Percentiles rank a stretch among this genome's conserved stretches.
Conservation (phyloP, 2,329 filamentous ascomycete species). For the Sclerotinia nivalis region DNA sequence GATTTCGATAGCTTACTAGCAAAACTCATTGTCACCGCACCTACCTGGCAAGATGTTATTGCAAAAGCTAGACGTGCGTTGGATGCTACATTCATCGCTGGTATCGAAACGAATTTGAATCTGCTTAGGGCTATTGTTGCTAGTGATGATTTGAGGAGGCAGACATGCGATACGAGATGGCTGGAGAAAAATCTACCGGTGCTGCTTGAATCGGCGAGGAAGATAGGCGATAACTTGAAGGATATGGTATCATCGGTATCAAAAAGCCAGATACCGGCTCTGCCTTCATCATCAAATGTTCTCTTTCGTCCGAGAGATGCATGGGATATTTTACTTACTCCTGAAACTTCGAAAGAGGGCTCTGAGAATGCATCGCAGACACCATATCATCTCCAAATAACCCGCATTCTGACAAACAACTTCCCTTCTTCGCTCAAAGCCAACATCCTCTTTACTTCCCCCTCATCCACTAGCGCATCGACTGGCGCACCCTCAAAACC, state of each 20-base stretch:
- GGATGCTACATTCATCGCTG: slow-evolving; percentile 54
- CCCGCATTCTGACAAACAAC: slow-evolving; percentile 46
- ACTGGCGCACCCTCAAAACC: slow-evolving; percentile 51
- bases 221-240: slow-evolving; percentile 25
- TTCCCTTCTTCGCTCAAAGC: slow-evolving; percentile 28
- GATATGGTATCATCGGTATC: slow-evolving; percentile 39
- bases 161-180: slow-evolving; percentile 58
- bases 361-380: slow-evolving; percentile 32
- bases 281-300: slow-evolving; percentile 43
- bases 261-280: slow-evolving; percentile 30
- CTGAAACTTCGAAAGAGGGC: slow-evolving; percentile 30
- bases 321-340: slow-evolving; percentile 54
- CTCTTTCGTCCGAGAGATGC: slow-evolving; percentile 60
- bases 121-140: slow-evolving; percentile 55
- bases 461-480: slow-evolving; percentile 54
- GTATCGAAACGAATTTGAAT: slow-evolving; percentile 59
- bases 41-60: slow-evolving; percentile 53
- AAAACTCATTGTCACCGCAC: slow-evolving; percentile 49
- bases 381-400: slow-evolving; percentile 55
- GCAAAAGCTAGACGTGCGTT: slow-evolving; percentile 57
- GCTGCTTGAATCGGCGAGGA: slow-evolving; percentile 41
- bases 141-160: slow-evolving; percentile 51
- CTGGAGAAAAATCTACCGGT: slow-evolving; percentile 51
- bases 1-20: slow-evolving; percentile 51
- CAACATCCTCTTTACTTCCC: slow-evolving; percentile 60